A percentile compares a stretch with the other conserved stretches of the same genome.
Evolutionary conservation across 768 basidiomycete genomes (phyloP).

Genomic region (Epithele typhae): DNA sequence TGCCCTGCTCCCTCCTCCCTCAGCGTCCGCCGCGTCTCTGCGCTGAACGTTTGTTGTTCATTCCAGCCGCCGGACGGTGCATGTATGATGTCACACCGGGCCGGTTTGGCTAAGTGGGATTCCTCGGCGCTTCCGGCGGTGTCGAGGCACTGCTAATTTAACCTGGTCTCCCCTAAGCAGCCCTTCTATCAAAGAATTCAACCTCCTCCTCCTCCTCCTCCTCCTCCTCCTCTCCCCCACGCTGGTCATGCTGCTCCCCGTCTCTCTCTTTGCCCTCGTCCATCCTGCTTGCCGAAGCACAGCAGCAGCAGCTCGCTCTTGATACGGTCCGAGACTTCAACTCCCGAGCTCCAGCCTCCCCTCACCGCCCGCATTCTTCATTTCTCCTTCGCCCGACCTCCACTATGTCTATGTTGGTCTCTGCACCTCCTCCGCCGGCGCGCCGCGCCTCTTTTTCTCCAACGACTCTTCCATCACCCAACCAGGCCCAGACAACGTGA

Average conservation of each 20-base stretch:
- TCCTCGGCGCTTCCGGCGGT: too few relatives aligned
- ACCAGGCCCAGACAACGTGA: conserved; percentile 32
- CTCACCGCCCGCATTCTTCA: conserved; percentile 19
- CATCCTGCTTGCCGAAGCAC: conserved; percentile 13
- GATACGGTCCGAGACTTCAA: conserved; percentile 14
- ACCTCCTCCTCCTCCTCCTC: too few relatives aligned
- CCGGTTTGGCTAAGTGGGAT: too few relatives aligned
- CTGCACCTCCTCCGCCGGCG: conserved; percentile 21
- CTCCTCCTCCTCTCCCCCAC: too few relatives aligned
- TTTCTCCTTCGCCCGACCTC: conserved; percentile 22
- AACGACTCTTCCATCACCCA: conserved; percentile 38
- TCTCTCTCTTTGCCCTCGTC: conserved; percentile 15
- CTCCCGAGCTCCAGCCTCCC: conserved; percentile 12
- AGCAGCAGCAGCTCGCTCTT: conserved; percentile 17
- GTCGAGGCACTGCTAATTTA: too few relatives aligned
- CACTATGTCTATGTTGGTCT: conserved; percentile 32
- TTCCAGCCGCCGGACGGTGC: too few relatives aligned
- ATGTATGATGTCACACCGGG: too few relatives aligned
- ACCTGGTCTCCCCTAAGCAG: too few relatives aligned
- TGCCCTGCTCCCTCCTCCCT: too few relatives aligned
- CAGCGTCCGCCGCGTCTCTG: too few relatives aligned
- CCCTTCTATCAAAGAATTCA: too few relatives aligned
- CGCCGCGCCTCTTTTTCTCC: conserved; percentile 56
- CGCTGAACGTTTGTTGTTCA: too few relatives aligned
- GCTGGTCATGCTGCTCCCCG: conserved; percentile 14